Evolutionary conservation across 2,329 filamentous ascomycete species (phyloP).

Genomic region (Annulohypoxylon truncatum): DNA sequence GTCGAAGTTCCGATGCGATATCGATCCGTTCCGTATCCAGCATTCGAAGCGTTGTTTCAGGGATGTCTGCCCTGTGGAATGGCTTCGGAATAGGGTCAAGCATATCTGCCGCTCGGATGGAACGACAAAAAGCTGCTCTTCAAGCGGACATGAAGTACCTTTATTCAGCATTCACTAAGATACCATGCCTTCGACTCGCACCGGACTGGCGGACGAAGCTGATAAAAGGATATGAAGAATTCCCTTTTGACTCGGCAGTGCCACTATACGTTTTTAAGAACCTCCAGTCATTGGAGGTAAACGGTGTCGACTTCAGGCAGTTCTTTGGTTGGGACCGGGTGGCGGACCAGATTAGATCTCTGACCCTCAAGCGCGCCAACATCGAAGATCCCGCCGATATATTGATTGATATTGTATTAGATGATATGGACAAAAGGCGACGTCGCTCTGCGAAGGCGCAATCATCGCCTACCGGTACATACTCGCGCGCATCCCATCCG

Average conservation of each 20-base stretch:
- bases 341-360: conserved; percentile 88
- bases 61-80: conserved; percentile 93
- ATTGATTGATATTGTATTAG: conserved; percentile 90
- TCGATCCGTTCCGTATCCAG: conserved; percentile 97
- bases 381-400: conserved; percentile 92
- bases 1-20: conserved; percentile 82
- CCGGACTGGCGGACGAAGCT: conserved; percentile 93
- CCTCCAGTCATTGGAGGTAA: conserved; percentile 90
- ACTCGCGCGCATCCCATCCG: conserved; percentile 68
- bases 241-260: conserved; percentile 96
- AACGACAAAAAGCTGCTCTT: conserved; percentile 87
- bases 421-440: conserved; percentile 94
- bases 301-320: conserved; percentile 94
- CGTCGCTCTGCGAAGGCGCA: conserved; percentile 89
- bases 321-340: conserved; percentile 98
- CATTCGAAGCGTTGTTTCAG: conserved; percentile 96
- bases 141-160: conserved; percentile 93
- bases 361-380: conserved; percentile 87
- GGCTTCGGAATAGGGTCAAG: conserved; percentile 85
- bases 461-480: conserved; percentile 79
- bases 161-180: conserved; percentile 98
- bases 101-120: conserved; percentile 82
- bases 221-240: conserved; percentile 95
- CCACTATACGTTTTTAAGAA: conserved; percentile 99
- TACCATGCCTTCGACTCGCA: conserved; percentile 87